phyloP scores from a whole-genome alignment of 2,329 filamentous ascomycete genomes.

The Clonostachys chloroleuca region DNA sequence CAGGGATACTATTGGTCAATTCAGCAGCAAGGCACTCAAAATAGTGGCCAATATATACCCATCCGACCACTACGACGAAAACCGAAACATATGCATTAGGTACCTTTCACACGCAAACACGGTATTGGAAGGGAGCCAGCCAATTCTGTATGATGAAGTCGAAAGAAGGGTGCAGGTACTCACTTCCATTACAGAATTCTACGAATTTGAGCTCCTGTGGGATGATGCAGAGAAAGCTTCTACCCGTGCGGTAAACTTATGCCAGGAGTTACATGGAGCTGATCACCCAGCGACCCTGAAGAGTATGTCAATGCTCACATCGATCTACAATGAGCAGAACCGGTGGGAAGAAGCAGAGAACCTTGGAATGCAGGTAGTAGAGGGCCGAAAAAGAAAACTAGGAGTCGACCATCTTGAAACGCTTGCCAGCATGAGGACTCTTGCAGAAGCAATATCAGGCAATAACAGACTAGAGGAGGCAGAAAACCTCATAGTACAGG shows the following conservation, averaged over 20 bases:
- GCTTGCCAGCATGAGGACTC: background rate
- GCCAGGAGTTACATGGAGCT: slow-evolving; percentile 2
- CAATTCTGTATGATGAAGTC: too few species aligned
- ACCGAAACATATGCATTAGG: too few species aligned
- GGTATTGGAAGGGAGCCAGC: too few species aligned
- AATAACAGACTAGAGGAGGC: slow-evolving; percentile 5
- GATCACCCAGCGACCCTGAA: slow-evolving; percentile 2
- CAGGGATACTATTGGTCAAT: slow-evolving; percentile 4
- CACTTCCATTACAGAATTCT: too few species aligned
- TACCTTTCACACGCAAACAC: too few species aligned
- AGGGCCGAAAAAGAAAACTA: slow-evolving; percentile 4
- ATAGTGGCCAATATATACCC: slow-evolving; percentile 13
- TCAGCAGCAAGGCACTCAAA: slow-evolving; percentile 10
- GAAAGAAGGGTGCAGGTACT: too few species aligned
- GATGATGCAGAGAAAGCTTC: too few species aligned
- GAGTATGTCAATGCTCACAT: slow-evolving; percentile 5
- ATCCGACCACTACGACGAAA: background rate
- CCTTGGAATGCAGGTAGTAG: slow-evolving; percentile 5
- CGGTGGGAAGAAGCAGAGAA: slow-evolving; percentile 7
- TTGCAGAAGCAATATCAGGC: background rate
- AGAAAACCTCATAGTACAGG: slow-evolving; percentile 3
- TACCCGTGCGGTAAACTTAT: slow-evolving; percentile 4
- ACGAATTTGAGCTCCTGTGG: too few species aligned
- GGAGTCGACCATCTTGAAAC: slow-evolving; percentile 5
- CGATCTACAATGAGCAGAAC: background rate